A percentile compares a stretch with the other conserved stretches of the same genome.
These are phyloP conservation scores for Mycena filopes DNA, from an alignment of 768 basidiomycete species.

Conservation along the genomic window DNA sequence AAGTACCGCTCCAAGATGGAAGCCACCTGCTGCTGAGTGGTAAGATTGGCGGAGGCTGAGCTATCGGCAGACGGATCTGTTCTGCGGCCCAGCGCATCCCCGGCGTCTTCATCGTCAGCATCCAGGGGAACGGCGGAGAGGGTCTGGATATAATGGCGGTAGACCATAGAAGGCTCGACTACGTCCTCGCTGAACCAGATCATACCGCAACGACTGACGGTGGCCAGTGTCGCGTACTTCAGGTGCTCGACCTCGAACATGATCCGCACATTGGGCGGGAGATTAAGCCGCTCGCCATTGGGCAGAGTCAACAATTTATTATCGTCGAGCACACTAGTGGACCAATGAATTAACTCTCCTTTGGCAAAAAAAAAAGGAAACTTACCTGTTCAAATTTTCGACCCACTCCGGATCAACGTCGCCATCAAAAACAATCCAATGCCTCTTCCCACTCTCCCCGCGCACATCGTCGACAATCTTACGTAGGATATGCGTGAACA, in stretches of 20 bases:
- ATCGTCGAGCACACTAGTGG: conserved; percentile 91
- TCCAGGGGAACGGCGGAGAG: conserved; percentile 82
- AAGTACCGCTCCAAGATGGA: conserved; percentile 85
- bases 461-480: conserved; percentile 99
- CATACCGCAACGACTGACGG: conserved; percentile 99
- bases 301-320: conserved; percentile 97
- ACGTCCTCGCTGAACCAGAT: conserved; percentile 99
- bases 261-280: conserved; percentile 96
- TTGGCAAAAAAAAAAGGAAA: conserved; percentile 31
- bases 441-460: conserved; percentile 94
- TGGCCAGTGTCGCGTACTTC: conserved; percentile 95
- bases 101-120: conserved; percentile 86
- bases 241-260: conserved; percentile 99
- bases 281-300: conserved; percentile 96
- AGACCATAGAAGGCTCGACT: conserved; percentile 91
- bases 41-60: conserved; percentile 68
- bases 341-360: conserved; percentile 29
- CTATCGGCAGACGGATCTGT: conserved; percentile 60
- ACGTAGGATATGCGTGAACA: conserved; percentile 96
- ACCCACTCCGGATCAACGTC: conserved; percentile 99
- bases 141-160: conserved; percentile 85
- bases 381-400: conserved; percentile 97
- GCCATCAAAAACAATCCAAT: conserved; percentile 99
- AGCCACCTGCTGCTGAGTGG: conserved; percentile 81
- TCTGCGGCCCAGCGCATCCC: conserved; percentile 72